Base-by-base conservation (phyloP, 2,329 filamentous ascomycete species). In the Nemania sp. region DNA sequence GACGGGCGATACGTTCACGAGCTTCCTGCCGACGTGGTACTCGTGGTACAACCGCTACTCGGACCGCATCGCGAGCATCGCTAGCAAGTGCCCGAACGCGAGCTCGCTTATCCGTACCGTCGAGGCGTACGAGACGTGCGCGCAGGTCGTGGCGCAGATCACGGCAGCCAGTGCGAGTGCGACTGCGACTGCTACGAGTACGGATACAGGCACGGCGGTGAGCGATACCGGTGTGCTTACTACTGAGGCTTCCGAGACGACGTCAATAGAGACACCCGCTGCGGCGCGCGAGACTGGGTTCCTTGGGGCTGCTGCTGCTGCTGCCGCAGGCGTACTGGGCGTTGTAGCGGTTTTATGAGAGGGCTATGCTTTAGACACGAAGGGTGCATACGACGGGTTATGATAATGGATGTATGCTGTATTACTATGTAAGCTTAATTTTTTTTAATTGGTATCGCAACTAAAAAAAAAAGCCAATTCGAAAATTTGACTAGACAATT, bases 11-110 rank as follows among this genome's bases (percentile, higher is more conserved):
- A 57, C 62, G 1, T 74, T 72, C 43, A 74, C 74, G 1, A 49
- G 59, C 51, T 76, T 72, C 62, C 59, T 76, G 57, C 74, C 74
- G 1, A 49, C 62, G 1, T 74, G 74, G 73, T 76, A 76, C 62
- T 52, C 54, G 62, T 76, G 74, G 74, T 74, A 75, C 65, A 55
- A 67, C 41, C 60, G 24, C 5, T 62, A 75, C 45, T 67, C 67
- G 53, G 62, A 49, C 20, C 66, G 63, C 15, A 68, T 76, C 38
- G 63, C 54, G 38, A 57, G 29, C 8, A 43, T 76, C 32, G 61
- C 74, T 15, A 65, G 66, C 4, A 70, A 65, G 32, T 76, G 74
- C 60, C 64, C 73, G 11, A 60, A 52, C 10, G 73, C 71, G 0
- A 52, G 49, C 8, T 52, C 43, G 13, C 68, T 75, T 2, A 66